Evolutionary conservation across 306 rosid genomes (phyloP), one percentile per base, ranked within the genome.

Genomic region (Abrus precatorius): DNA sequence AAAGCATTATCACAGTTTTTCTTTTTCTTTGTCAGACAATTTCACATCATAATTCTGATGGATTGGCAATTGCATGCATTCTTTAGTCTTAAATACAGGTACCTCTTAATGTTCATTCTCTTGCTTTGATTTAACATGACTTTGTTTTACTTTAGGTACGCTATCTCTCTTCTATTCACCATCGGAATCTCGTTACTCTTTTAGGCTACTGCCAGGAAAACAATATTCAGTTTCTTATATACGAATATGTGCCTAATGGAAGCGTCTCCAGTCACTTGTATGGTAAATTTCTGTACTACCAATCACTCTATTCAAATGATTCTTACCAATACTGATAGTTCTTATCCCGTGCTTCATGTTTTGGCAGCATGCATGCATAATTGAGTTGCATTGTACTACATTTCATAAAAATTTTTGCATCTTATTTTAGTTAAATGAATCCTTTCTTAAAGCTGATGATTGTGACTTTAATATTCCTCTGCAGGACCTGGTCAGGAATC

Each of bases 201-300:
- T 68, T 94, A 78, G 98, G 98, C 45, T 94, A 94, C 85, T 94
- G 98, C 85, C 98, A 92, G 87, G 98, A 94, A 85, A 91, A 83
- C 82, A 88, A 84, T 81, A 87, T 86, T 1, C 98, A 94, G 90
- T 87, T 91, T 87, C 98, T 94, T 75, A 75, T 94, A 73, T 92
- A 92, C 2, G 98, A 94, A 82, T 89, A 94, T 32, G 87, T 94
- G 72, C 97, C 94, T 49, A 92, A 89, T 76, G 97, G 97, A 84
- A 94, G 97, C 69, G 92, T 94, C 87, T 94, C 97, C 85, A 84
- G 85, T 89, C 97, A 92, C 95, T 85, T 94, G 84, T 91, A 88
- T 67, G 98, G 98, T 94, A 92, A 91, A 72, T 79, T 82, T 80
- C 88, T 86, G 67, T 79, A 65, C 84, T 59, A 75, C 40, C 20